Conservation (phyloP, 2,329 filamentous ascomycete genomes). For the Arthrobotrys sinensis region DNA sequence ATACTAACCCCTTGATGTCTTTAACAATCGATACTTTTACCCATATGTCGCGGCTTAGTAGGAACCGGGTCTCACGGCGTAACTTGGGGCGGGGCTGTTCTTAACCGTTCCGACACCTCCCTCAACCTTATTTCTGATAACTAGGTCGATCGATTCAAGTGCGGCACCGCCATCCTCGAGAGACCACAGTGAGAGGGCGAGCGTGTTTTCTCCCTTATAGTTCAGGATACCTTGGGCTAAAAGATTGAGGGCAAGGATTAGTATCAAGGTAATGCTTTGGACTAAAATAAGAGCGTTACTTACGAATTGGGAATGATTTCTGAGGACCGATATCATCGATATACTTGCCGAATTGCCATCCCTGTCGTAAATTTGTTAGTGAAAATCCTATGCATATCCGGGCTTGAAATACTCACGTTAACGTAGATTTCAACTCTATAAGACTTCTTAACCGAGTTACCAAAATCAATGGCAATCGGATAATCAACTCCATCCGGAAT, state of each 20-base stretch:
- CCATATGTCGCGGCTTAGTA: constrained; percentile 6
- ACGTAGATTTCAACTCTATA: constrained; percentile 79
- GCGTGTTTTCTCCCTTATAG: constrained; percentile 78
- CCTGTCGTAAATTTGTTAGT: constrained; percentile 22
- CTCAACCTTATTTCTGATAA: constrained; percentile 70
- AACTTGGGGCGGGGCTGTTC: constrained; percentile 50
- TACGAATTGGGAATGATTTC: constrained; percentile 78
- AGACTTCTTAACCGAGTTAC: constrained; percentile 68
- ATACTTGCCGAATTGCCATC: constrained; percentile 80
- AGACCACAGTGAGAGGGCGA: constrained; percentile 80
- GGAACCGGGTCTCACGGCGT: constrained; percentile 19
- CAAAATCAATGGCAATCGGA: constrained; percentile 75
- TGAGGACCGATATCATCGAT: constrained; percentile 81
- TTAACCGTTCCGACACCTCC: constrained; percentile 71
- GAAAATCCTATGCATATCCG: neutral
- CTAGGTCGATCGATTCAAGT: constrained; percentile 72
- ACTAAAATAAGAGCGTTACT: constrained; percentile 71
- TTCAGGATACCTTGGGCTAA: constrained; percentile 72
- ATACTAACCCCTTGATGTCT: no score
- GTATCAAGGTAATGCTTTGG: neutral
- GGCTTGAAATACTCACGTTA: constrained; percentile 70
- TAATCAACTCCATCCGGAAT: constrained; percentile 75
- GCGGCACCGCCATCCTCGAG: constrained; percentile 74
- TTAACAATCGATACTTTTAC: neutral
- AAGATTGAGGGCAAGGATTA: neutral